These are phyloP conservation scores for Colletotrichum viniferum DNA, from an alignment of 2,329 filamentous ascomycete genomes.

Conservation along the genomic window DNA sequence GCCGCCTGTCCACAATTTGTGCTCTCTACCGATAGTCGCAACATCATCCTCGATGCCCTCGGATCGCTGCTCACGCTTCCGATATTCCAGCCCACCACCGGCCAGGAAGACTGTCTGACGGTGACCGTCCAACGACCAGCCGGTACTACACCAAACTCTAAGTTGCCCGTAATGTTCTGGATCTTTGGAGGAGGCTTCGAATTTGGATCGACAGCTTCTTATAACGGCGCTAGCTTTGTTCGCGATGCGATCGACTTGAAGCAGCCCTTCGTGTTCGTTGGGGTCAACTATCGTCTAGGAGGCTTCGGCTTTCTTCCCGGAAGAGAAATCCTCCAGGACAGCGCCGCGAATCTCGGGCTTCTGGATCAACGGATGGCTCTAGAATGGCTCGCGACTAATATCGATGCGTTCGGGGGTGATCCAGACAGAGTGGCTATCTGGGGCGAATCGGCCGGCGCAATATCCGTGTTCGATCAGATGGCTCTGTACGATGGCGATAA, in stretches of 20 bases:
- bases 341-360: conserved; percentile 72
- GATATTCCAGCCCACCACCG: conserved; percentile 58
- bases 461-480: conserved; percentile 80
- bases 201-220: conserved; percentile 54
- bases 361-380: conserved; percentile 75
- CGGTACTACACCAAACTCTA: conserved; percentile 56
- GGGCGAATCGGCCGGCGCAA: conserved; percentile 75
- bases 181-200: conserved; percentile 73
- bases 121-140: conserved; percentile 64
- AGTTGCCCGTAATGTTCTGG: conserved; percentile 72
- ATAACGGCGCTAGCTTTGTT: conserved; percentile 55
- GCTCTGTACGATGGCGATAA: conserved; percentile 73
- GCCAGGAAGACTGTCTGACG: conserved; percentile 69
- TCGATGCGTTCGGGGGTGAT: conserved; percentile 79
- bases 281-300: conserved; percentile 78
- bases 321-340: conserved; percentile 69
- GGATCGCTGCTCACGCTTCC: conserved; percentile 58
- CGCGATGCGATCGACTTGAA: conserved; percentile 47
- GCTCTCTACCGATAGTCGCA: conserved; percentile 52
- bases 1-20: conserved; percentile 76
- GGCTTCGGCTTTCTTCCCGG: conserved; percentile 78
- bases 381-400: conserved; percentile 80
- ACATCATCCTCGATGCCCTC: conserved; percentile 47
- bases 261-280: conserved; percentile 75
- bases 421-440: conserved; percentile 79